Conservation (phyloP, 305 asterid genomes). For the Rubia peregrina region DNA sequence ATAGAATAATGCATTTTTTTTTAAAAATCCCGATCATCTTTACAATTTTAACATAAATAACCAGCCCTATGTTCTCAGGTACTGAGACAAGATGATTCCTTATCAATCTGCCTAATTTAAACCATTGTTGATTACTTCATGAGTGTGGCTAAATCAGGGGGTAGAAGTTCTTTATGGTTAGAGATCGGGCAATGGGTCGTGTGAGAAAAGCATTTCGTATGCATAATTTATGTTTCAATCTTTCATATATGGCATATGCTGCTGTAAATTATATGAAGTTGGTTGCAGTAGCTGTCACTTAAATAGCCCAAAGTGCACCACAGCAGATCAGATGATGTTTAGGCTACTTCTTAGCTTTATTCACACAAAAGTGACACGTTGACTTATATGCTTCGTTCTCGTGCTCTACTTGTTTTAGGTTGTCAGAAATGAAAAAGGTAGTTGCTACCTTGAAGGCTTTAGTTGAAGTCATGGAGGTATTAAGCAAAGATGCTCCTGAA, state of each 20-base stretch:
- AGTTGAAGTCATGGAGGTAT: constrained; percentile 90
- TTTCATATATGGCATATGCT: not conserved
- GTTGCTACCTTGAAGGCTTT: constrained; percentile 85
- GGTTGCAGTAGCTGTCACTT: not conserved
- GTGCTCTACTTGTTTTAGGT: constrained; percentile 37
- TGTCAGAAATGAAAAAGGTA: constrained; percentile 69
- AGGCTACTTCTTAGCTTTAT: constrained; percentile 2
- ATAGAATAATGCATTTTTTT: not conserved
- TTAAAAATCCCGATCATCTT: too few relatives aligned
- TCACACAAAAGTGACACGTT: not conserved
- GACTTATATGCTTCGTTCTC: constrained; percentile 12
- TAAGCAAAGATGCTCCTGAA: constrained; percentile 74
- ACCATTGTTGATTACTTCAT: not conserved
- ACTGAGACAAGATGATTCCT: not conserved
- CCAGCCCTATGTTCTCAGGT: not conserved
- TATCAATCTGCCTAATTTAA: not conserved
- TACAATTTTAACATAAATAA: not conserved
- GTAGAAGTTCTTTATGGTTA: not conserved
- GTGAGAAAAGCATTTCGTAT: too few relatives aligned
- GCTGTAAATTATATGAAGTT: not conserved
- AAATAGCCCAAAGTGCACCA: not conserved
- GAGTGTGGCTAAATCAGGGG: not conserved
- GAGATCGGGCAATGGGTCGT: not conserved
- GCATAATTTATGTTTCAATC: too few relatives aligned
- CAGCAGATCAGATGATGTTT: not conserved